Conservation (phyloP, 306 rosid species). For the Prunus campanulata region DNA sequence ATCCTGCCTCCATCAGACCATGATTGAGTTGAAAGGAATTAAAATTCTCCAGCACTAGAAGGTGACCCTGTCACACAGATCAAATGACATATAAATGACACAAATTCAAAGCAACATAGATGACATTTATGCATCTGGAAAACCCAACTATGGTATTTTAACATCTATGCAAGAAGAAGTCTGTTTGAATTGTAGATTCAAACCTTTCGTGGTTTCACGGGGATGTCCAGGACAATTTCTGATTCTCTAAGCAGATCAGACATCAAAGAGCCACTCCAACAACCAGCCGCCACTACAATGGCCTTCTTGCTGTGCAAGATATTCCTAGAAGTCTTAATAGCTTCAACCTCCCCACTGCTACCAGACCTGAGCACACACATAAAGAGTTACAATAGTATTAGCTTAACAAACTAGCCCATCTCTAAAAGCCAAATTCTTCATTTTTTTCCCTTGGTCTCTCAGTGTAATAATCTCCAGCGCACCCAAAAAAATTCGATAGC, state of each 20-base stretch:
- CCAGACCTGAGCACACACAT: slow-evolving; percentile 45
- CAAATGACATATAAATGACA: not conserved
- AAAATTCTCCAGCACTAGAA: slow-evolving; percentile 65
- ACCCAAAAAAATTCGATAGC: slow-evolving; percentile 13
- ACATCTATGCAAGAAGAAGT: slow-evolving; percentile 16
- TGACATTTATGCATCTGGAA: not conserved
- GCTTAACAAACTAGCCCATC: slow-evolving; percentile 6
- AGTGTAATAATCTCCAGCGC: slow-evolving; percentile 2
- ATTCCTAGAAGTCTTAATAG: slow-evolving; percentile 59
- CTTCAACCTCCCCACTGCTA: slow-evolving; percentile 47
- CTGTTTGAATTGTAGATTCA: slow-evolving; percentile 17
- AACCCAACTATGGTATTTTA: not conserved
- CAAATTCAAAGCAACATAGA: not conserved
- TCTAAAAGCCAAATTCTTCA: not conserved
- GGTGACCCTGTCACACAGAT: slow-evolving; percentile 73
- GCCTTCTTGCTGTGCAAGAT: slow-evolving; percentile 68
- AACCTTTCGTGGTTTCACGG: slow-evolving; percentile 84
- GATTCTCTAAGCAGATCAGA: slow-evolving; percentile 54
- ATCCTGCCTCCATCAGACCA: slow-evolving; percentile 88
- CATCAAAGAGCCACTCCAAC: slow-evolving; percentile 94
- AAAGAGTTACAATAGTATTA: slow-evolving; percentile 1
- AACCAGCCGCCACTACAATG: slow-evolving; percentile 79
- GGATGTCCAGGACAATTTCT: slow-evolving; percentile 61
- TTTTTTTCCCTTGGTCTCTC: slow-evolving; percentile 14
- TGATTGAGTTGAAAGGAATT: slow-evolving; percentile 62